Conservation (phyloP, 441 rosid species). For the Pelargonium myrrhifolium region DNA sequence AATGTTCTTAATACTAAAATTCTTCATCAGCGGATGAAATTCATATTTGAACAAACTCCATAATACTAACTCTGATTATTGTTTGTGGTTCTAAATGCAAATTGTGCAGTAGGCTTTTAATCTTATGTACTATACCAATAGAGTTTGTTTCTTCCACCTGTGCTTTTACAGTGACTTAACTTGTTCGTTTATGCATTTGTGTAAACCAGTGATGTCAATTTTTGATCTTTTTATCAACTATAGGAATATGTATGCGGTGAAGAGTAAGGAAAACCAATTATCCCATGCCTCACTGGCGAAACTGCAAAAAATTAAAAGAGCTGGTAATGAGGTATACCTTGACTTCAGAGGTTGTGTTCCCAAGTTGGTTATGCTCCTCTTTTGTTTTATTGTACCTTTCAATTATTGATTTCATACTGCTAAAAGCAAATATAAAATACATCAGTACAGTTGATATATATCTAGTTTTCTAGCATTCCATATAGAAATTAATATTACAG, state of each 20-base stretch:
- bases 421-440: slow-evolving; percentile 21
- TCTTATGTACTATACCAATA: too few relatives aligned
- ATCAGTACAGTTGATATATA: slow-evolving; percentile 19
- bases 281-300: not conserved
- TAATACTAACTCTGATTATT: too few relatives aligned
- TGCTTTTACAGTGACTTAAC: too few relatives aligned
- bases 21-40: too few relatives aligned
- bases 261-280: not conserved
- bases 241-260: not conserved
- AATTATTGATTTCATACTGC: slow-evolving; percentile 72
- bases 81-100: too few relatives aligned
- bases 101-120: too few relatives aligned
- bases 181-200: too few relatives aligned
- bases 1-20: too few relatives aligned
- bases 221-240: too few relatives aligned
- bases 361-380: slow-evolving; percentile 55
- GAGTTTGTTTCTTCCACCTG: too few relatives aligned
- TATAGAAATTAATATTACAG: not conserved
- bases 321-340: slow-evolving; percentile 37
- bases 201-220: too few relatives aligned
- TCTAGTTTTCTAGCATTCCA: not conserved
- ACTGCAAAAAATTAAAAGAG: not conserved
- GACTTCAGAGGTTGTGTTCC: slow-evolving; percentile 59
- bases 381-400: slow-evolving; percentile 74
- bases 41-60: too few relatives aligned